Base-by-base conservation (phyloP, 352 stramenopile genomes). In the Achlya hypogyna region DNA sequence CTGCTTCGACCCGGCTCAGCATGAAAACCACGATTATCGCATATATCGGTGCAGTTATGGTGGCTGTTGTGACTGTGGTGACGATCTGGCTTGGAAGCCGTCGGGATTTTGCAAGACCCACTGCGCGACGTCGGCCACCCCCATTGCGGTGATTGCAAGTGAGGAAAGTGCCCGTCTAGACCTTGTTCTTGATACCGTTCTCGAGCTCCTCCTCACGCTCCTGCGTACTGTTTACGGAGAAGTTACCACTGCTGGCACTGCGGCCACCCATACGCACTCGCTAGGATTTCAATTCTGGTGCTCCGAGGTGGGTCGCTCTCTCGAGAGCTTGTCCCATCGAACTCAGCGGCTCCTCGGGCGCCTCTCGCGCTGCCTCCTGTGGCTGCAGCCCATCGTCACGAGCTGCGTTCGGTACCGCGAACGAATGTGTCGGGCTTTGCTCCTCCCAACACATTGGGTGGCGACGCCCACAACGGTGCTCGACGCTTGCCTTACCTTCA, bases 11-110 rank as follows among this genome's bases (percentile, higher is more conserved):
- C 81, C 82, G 1, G 75, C 82, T 3, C 78, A 91, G 53, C 84
- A 93, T 62, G 78, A 89, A 63, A 81, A 81, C 18, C 84, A 93
- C 65, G 84, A 93, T 70, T 93, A 81, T 59, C 73, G 84, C 52
- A 84, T 93, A 4, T 93, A 93, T 51, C 78, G 82, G 4, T 93
- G 84, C 65, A 86, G 82, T 0, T 91, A 82, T 1, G 84, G 84
- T 1, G 84, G 84, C 20, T 93, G 84, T 63, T 93, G 84, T 27
- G 84, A 93, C 74, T 93, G 84, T 59, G 84, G 84, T 22, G 84
- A 93, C 65, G 79, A 83, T 2, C 59, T 93, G 27, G 84, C 84
- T 12, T 93, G 84, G 84, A 85, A 82, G 62, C 73, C 79, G 0
- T 74, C 86, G 38, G 84, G 84, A 1, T 93, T 93, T 69, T 93